phyloP scores from a whole-genome alignment of 345 rosid genomes.

The Mangifera indica region DNA sequence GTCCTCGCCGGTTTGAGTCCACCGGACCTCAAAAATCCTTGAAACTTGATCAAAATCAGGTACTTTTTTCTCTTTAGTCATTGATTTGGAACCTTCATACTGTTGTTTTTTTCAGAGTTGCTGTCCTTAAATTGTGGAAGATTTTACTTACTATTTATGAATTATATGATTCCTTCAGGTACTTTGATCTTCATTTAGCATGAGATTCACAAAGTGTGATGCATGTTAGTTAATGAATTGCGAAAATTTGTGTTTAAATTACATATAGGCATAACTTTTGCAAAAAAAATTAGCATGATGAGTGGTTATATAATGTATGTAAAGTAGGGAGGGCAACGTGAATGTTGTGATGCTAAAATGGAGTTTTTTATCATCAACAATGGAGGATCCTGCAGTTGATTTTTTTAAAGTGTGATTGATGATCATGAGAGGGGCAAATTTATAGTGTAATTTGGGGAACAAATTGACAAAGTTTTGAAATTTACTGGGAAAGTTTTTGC shows the following conservation, averaged over 20 bases:
- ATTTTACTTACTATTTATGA: neutral
- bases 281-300: neutral
- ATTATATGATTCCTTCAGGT: neutral
- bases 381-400: neutral
- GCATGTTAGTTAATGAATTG: neutral
- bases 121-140: neutral
- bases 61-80: neutral
- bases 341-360: neutral
- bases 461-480: too few species aligned
- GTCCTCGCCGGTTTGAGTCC: slow-evolving; percentile 31
- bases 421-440: neutral
- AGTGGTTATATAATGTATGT: neutral
- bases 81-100: neutral
- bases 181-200: neutral
- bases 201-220: neutral
- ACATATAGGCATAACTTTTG: neutral
- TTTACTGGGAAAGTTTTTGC: too few species aligned
- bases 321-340: neutral
- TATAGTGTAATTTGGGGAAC: too few species aligned
- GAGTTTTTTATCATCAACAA: neutral
- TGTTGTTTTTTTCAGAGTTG: neutral
- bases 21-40: slow-evolving; percentile 24
- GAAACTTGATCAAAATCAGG: slow-evolving; percentile 25
- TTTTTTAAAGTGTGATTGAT: neutral
- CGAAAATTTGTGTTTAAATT: neutral